Conservation (phyloP, 2,329 filamentous ascomycete species). For the Colletotrichum navitas region DNA sequence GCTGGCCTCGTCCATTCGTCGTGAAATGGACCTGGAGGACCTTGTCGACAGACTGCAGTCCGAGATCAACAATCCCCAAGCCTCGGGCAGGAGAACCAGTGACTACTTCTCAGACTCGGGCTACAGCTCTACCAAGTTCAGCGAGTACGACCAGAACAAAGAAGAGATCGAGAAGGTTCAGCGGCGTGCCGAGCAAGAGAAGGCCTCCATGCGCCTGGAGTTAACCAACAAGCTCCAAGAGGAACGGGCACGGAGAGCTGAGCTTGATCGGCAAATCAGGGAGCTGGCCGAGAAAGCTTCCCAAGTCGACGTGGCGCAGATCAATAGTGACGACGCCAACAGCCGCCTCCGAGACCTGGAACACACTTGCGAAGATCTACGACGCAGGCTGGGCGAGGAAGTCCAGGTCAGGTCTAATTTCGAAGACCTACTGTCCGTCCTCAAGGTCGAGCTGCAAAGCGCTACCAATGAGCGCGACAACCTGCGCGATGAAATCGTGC, state of each 20-base stretch:
- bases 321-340: constrained; percentile 68
- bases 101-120: constrained; percentile 99
- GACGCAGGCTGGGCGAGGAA: constrained; percentile 86
- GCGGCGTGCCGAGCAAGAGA: constrained; percentile 89
- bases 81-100: constrained; percentile 81
- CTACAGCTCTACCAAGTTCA: constrained; percentile 84
- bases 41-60: constrained; percentile 87
- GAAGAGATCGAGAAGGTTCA: constrained; percentile 87
- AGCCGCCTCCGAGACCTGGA: constrained; percentile 83
- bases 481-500: constrained; percentile 87
- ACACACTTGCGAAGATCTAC: constrained; percentile 82
- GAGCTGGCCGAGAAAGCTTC: constrained; percentile 84
- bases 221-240: constrained; percentile 86
- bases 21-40: constrained; percentile 97
- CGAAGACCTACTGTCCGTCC: constrained; percentile 87
- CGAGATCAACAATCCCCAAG: constrained; percentile 73
- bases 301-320: constrained; percentile 66
- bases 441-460: constrained; percentile 85
- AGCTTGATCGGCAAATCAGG: constrained; percentile 86
- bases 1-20: constrained; percentile 89
- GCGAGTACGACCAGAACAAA: constrained; percentile 72
- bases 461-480: constrained; percentile 92
- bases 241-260: constrained; percentile 80
- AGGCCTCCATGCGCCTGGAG: constrained; percentile 86
- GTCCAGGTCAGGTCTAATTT: constrained; percentile 91